phyloP scores from a whole-genome alignment of 1,284 basidiomycete species.

The Pisolithus thermaeus region DNA sequence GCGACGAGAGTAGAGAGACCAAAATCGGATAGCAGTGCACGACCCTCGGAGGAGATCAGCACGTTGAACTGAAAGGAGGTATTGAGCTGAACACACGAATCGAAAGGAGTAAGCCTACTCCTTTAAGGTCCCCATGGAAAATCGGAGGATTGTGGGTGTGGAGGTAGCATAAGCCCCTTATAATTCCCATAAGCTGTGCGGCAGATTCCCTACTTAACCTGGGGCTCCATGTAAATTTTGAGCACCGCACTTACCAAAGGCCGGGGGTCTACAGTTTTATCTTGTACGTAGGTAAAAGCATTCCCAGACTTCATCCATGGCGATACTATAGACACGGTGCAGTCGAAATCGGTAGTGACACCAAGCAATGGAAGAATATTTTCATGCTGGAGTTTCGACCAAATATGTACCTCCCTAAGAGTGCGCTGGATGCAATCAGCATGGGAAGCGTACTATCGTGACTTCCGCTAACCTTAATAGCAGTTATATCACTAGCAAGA shows the following conservation, averaged over 20 bases:
- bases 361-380: constrained; percentile 9
- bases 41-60: constrained; percentile 1
- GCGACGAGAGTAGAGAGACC: constrained; percentile 25
- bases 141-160: background rate
- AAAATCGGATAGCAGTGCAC: constrained; percentile 18
- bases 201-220: background rate
- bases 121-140: constrained; percentile 6
- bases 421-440: background rate
- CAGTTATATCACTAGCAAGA: no score
- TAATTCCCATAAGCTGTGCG: background rate
- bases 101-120: background rate
- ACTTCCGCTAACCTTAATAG: no score
- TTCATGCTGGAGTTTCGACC: constrained; percentile 8
- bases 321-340: constrained; percentile 1
- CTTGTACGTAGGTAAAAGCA: background rate
- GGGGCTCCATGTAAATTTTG: background rate
- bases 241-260: background rate
- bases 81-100: background rate
- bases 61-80: constrained; percentile 1
- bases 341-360: constrained; percentile 4
- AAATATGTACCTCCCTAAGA: constrained; percentile 2
- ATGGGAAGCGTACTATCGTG: no score
- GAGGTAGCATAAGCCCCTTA: background rate
- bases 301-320: background rate
- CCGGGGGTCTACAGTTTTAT: background rate